A percentile compares a stretch with the other conserved stretches of the same genome.
Evolutionary conservation across 139 green algal genomes (phyloP).

Genomic region (Zygnema circumcarinatum): DNA sequence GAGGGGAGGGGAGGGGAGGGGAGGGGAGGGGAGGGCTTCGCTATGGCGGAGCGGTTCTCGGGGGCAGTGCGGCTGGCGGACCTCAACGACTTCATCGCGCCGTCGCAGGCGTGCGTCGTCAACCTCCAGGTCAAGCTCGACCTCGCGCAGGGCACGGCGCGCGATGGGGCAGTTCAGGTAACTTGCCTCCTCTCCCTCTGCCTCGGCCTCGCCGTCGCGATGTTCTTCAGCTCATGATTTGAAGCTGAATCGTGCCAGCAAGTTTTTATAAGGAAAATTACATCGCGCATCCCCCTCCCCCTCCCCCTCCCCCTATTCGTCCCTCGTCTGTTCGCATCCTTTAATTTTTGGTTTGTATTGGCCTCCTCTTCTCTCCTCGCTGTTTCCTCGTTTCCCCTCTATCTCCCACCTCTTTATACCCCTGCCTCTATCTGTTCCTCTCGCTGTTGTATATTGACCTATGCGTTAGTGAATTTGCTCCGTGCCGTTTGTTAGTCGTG

Average conservation of each 20-base stretch:
- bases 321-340: neutral
- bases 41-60: conserved; percentile 69
- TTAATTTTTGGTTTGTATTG: neutral
- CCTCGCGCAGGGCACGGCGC: neutral
- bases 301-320: neutral
- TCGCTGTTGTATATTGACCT: neutral
- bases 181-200: neutral
- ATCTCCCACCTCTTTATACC: conserved; percentile 2
- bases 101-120: conserved; percentile 91
- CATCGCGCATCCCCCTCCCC: neutral
- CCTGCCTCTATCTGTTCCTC: neutral
- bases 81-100: conserved; percentile 94
- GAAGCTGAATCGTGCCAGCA: no score
- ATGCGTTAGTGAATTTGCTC: no score
- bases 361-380: neutral
- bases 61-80: conserved; percentile 82
- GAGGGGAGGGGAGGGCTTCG: no score
- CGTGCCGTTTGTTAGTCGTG: no score
- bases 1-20: no score
- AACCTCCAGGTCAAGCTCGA: conserved; percentile 55
- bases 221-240: no score
- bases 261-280: neutral
- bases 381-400: neutral
- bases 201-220: neutral
- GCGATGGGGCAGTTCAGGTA: neutral